Conservation (phyloP, 768 basidiomycete genomes). For the Thelephora aurantiotincta region DNA sequence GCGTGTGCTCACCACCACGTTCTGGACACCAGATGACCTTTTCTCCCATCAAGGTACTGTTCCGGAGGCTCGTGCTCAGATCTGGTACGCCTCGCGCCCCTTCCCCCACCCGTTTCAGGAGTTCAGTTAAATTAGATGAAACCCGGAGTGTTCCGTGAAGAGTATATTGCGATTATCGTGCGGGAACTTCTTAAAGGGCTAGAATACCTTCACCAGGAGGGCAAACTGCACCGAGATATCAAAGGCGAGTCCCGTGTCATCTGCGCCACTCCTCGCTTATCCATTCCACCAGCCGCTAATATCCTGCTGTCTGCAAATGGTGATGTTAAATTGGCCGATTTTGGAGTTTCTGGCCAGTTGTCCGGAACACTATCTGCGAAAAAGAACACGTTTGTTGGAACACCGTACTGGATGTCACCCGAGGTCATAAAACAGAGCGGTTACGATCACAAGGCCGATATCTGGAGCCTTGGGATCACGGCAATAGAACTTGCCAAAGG, state of each 20-base stretch:
- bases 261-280: neutral
- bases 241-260: conserved; percentile 49
- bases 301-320: conserved; percentile 85
- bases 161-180: conserved; percentile 96
- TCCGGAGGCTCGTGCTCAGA: conserved; percentile 97
- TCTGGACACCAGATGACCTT: neutral
- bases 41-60: conserved; percentile 53
- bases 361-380: conserved; percentile 85
- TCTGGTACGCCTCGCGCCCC: conserved; percentile 40
- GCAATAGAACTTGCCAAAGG: conserved; percentile 96
- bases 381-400: conserved; percentile 97
- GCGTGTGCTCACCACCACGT: conserved; percentile 11
- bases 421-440: conserved; percentile 99
- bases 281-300: conserved; percentile 55
- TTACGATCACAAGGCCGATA: conserved; percentile 98
- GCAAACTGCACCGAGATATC: conserved; percentile 97
- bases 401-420: conserved; percentile 99
- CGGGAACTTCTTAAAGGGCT: conserved; percentile 85
- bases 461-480: conserved; percentile 96
- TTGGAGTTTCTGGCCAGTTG: conserved; percentile 95
- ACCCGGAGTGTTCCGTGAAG: conserved; percentile 93
- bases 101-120: neutral
- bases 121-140: conserved; percentile 59
- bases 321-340: conserved; percentile 96
- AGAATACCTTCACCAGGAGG: conserved; percentile 91